Base-by-base conservation (phyloP, 371 early-diverging fungal species). In the Apophysomyces sp. region DNA sequence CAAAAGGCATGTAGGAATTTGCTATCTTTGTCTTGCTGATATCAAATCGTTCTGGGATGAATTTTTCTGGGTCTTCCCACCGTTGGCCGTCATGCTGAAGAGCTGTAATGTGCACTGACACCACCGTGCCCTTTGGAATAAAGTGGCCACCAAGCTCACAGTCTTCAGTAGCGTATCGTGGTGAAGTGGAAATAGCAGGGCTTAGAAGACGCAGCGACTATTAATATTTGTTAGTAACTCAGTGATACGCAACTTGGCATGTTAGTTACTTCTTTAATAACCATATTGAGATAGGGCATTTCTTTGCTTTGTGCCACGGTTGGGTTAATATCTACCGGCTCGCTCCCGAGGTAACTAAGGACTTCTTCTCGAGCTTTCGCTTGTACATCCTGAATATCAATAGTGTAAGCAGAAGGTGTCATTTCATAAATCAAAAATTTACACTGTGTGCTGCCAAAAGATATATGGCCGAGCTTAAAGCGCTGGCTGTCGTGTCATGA, bases 401-500 rank as follows among this genome's bases (percentile, higher is more conserved):
- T 11, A 2, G 3, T 9, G 1, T 18, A 34, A 56, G 24, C 11
- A 18, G 16, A 36, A 36, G 27, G 37, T n/a, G 11, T 11, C 11
- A 11, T 11, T 11, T 11, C 11, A 37, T 37, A 13, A 13, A 11
- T 37, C 37, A 37, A 11, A 5, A 3, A 37, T 27, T 13, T 28
- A 18, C 28, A 41, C 6, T 40, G 18, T 76, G 13, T 3, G 49
- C 63, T 3, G 75, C 78, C 28, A 85, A 59, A 26, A 71, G 66
- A 59, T 77, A 76, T 36, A 83, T 12, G 16, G 67, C 67, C 21
- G 65, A 70, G 18, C 77, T 66, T 13, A 78, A 44, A 5, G 82
- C 72, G 49, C 77, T 80, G 9, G 84, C 73, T 0, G 83, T 81
- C 1, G 84, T 85, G 27, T 85, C 80, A 41, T 81, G 83, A 3